These are phyloP conservation scores for Epichloe uncinata DNA, from an alignment of 2,329 filamentous ascomycete species.

Conservation along the genomic window DNA sequence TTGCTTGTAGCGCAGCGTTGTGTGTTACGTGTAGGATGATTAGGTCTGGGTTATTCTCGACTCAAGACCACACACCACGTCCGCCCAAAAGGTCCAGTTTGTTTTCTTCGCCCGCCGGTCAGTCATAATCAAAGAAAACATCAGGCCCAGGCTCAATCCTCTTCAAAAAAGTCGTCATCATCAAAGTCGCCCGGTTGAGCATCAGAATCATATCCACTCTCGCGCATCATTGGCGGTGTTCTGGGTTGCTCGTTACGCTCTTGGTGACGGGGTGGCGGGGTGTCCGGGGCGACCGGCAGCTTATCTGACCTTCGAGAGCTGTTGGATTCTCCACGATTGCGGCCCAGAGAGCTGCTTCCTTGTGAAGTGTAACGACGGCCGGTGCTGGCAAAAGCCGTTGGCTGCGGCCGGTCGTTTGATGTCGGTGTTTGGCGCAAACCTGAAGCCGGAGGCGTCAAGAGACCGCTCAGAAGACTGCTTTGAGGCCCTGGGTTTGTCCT, in stretches of 20 bases:
- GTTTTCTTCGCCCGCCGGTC: not conserved
- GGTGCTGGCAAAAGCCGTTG: constrained; percentile 48
- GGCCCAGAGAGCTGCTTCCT: constrained; percentile 13
- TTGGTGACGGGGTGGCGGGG: constrained; percentile 28
- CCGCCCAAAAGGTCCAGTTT: not conserved
- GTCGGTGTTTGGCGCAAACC: constrained; percentile 50
- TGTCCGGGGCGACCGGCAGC: constrained; percentile 23
- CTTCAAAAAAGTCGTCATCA: constrained; percentile 45
- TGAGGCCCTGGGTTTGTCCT: constrained; percentile 40
- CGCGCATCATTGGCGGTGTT: constrained; percentile 49
- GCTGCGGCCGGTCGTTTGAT: constrained; percentile 29
- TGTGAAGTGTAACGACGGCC: constrained; percentile 44
- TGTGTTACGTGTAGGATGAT: not conserved
- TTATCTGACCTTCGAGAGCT: constrained; percentile 26
- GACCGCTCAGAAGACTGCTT: constrained; percentile 55
- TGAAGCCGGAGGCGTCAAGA: constrained; percentile 81
- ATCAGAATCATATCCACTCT: constrained; percentile 46
- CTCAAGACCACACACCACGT: too few species aligned
- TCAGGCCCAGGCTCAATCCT: constrained; percentile 21
- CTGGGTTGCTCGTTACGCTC: constrained; percentile 29
- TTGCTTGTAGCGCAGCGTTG: not conserved
- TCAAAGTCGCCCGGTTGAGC: constrained; percentile 46
- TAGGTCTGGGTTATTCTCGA: too few species aligned
- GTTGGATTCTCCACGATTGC: constrained; percentile 17
- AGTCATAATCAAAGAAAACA: not conserved